phyloP scores from a whole-genome alignment of 2,329 filamentous ascomycete species.

The Fusarium keratoplasticum region DNA sequence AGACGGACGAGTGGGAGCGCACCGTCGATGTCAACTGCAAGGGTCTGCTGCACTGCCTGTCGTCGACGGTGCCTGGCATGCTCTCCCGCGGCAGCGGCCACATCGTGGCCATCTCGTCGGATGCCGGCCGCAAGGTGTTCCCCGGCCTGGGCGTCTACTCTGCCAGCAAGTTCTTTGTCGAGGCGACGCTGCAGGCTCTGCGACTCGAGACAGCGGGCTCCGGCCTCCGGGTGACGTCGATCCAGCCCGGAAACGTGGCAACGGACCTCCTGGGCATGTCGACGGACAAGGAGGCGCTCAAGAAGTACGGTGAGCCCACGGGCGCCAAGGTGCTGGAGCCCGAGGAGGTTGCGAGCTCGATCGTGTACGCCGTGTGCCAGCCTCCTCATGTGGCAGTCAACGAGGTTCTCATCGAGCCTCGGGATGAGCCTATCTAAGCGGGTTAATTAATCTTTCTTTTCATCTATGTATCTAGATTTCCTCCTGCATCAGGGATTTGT shows the following conservation, averaged over 20 bases:
- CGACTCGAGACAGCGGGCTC: constrained; percentile 81
- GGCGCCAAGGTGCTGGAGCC: constrained; percentile 81
- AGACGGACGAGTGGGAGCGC: constrained; percentile 81
- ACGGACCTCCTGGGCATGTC: constrained; percentile 81
- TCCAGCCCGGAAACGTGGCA: constrained; percentile 82
- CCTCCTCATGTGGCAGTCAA: constrained; percentile 83
- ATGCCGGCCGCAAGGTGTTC: constrained; percentile 85
- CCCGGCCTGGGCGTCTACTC: constrained; percentile 86
- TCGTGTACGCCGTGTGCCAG: constrained; percentile 80
- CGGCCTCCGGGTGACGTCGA: constrained; percentile 77
- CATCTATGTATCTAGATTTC: constrained; percentile 29
- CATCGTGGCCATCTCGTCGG: constrained; percentile 84
- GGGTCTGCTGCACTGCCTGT: constrained; percentile 79
- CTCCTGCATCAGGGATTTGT: constrained; percentile 12
- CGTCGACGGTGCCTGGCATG: constrained; percentile 78
- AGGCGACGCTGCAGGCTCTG: constrained; percentile 80
- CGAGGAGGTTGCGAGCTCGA: constrained; percentile 77
- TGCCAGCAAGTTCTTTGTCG: constrained; percentile 87
- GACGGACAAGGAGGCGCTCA: constrained; percentile 79
- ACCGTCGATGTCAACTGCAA: constrained; percentile 91
- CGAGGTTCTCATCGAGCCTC: constrained; percentile 81
- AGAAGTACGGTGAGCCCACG: constrained; percentile 81
- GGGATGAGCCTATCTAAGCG: constrained; percentile 76
- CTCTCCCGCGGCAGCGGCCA: constrained; percentile 76
- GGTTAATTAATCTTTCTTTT: not conserved